A percentile compares a stretch with the other conserved stretches of the same genome.
phyloP scores from a whole-genome alignment of 345 rosid genomes.

The Cardiospermum halicacabum region DNA sequence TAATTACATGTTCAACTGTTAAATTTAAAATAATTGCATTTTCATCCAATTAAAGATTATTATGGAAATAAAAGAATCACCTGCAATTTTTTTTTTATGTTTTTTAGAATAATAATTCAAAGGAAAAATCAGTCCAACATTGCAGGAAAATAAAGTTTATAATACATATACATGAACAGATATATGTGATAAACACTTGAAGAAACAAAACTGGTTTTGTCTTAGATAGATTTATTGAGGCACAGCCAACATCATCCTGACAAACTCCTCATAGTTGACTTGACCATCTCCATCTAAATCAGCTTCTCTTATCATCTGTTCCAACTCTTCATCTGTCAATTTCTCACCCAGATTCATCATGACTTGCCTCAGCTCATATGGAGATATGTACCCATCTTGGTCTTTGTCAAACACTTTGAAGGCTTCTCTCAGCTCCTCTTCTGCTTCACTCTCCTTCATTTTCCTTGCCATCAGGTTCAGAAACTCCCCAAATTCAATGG shows the following conservation, averaged over 20 bases:
- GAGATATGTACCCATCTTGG: slow-evolving; percentile 62
- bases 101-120: no score
- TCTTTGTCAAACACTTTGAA: slow-evolving; percentile 69
- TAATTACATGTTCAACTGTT: no score
- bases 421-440: slow-evolving; percentile 53
- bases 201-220: no score
- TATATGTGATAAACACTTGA: no score
- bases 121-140: no score
- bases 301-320: slow-evolving; percentile 49
- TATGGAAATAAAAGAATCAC: no score
- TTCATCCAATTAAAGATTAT: no score
- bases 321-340: slow-evolving; percentile 45
- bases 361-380: slow-evolving; percentile 49
- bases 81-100: no score
- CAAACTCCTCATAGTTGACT: slow-evolving; percentile 62
- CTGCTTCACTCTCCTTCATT: slow-evolving; percentile 58
- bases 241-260: slow-evolving; percentile 51
- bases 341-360: slow-evolving; percentile 56
- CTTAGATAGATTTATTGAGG: no score
- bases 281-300: slow-evolving; percentile 64
- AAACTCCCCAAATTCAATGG: slow-evolving; percentile 66
- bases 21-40: no score
- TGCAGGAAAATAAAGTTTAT: no score
- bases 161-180: no score
- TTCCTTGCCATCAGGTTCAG: slow-evolving; percentile 65